These are phyloP conservation scores for Dactylellina sp. DNA, from an alignment of 2,329 filamentous ascomycete species.

Conservation along the genomic window DNA sequence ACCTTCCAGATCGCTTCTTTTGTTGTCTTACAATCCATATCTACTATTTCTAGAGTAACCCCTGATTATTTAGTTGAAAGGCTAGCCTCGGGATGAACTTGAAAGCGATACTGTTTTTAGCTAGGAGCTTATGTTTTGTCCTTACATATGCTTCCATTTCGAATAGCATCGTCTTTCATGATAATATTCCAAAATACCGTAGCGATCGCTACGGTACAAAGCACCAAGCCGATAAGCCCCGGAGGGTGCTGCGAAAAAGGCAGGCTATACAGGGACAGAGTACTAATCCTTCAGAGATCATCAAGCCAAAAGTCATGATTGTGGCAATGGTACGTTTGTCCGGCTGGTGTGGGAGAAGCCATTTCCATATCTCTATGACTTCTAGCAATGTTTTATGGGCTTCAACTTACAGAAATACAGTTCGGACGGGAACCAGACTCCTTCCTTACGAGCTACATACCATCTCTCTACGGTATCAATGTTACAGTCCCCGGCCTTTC, in stretches of 20 bases:
- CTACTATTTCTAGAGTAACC: no score
- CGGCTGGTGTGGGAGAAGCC: no score
- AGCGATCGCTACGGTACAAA: neutral
- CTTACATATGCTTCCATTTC: neutral
- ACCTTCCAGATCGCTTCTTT: no score
- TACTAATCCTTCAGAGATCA: conserved; percentile 2
- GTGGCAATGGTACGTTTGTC: conserved; percentile 72
- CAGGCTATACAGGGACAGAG: neutral
- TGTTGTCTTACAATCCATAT: no score
- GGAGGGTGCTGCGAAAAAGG: neutral
- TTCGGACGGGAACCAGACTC: conserved; percentile 72
- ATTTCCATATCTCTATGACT: no score
- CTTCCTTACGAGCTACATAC: conserved; percentile 72
- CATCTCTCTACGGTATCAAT: conserved; percentile 68
- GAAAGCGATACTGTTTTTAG: neutral
- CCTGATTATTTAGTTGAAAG: no score
- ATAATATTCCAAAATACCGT: conserved; percentile 6
- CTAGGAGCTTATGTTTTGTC: neutral
- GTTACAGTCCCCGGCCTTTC: conserved; percentile 74
- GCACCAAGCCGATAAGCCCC: neutral
- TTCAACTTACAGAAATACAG: no score
- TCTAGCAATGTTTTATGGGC: no score
- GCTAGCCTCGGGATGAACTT: no score
- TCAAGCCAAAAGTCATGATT: conserved; percentile 73
- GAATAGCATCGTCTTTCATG: neutral